Evolutionary conservation across 1,284 basidiomycete species (phyloP).

Genomic region (Melampsora americana): DNA sequence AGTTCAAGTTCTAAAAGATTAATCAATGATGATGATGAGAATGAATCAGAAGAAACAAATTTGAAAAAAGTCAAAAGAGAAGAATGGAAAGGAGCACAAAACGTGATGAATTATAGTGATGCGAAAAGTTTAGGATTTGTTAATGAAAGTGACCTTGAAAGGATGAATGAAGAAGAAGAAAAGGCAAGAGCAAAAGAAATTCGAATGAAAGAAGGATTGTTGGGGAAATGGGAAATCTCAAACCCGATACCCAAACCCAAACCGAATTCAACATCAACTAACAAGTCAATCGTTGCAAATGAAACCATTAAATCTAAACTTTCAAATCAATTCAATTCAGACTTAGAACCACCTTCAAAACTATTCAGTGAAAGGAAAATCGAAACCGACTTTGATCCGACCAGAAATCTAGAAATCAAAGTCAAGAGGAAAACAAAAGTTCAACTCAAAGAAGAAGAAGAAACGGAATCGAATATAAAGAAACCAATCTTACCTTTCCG

Average conservation of each 20-base stretch:
- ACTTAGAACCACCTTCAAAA: slow-evolving; percentile 15
- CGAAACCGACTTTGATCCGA: not conserved
- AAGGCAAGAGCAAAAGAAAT: slow-evolving; percentile 62
- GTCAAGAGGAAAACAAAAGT: slow-evolving; percentile 19
- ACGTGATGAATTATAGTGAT: slow-evolving; percentile 78
- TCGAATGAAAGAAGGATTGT: slow-evolving; percentile 66
- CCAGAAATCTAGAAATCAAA: slow-evolving; percentile 20
- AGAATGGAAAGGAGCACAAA: slow-evolving; percentile 63
- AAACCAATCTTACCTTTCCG: not conserved
- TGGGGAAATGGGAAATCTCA: slow-evolving; percentile 80
- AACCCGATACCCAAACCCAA: not conserved
- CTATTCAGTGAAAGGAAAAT: slow-evolving; percentile 26
- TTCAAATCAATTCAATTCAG: not conserved
- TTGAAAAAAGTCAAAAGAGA: slow-evolving; percentile 52
- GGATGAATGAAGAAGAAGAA: slow-evolving; percentile 50
- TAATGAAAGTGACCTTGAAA: not conserved
- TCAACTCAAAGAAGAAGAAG: not conserved
- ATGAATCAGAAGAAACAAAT: slow-evolving; percentile 45
- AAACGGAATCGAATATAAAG: not conserved
- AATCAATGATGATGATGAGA: not conserved
- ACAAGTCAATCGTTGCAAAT: too few species aligned
- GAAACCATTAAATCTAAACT: not conserved
- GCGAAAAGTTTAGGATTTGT: slow-evolving; percentile 73
- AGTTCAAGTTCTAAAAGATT: slow-evolving; percentile 55
- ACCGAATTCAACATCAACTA: not conserved